Conservation (phyloP, 2,329 filamentous ascomycete species). For the Pseudogymnoascus pannorum region DNA sequence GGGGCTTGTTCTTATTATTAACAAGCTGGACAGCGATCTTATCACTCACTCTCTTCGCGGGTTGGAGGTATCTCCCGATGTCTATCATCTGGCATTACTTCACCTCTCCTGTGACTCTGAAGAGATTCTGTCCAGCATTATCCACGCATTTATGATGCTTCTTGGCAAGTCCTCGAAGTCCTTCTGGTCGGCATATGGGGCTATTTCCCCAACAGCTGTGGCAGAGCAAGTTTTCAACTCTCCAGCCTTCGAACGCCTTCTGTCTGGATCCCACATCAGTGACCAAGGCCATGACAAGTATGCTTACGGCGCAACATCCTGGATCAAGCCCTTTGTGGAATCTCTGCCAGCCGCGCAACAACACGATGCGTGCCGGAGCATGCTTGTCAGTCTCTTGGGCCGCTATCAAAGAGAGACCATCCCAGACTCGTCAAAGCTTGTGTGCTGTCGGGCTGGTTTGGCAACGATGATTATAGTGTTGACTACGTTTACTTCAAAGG, state of each 20-base stretch:
- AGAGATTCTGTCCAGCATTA: slow-evolving; percentile 57
- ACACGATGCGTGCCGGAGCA: slow-evolving; percentile 70
- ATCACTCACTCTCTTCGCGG: slow-evolving; percentile 72
- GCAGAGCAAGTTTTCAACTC: slow-evolving; percentile 79
- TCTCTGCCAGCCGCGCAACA: slow-evolving; percentile 72
- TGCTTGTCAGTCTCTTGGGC: slow-evolving; percentile 68
- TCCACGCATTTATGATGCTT: slow-evolving; percentile 63
- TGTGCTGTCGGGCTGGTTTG: slow-evolving; percentile 59
- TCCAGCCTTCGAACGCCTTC: slow-evolving; percentile 53
- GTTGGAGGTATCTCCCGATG: slow-evolving; percentile 69
- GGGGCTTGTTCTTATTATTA: slow-evolving; percentile 67
- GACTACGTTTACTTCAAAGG: slow-evolving; percentile 45
- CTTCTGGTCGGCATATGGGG: slow-evolving; percentile 83
- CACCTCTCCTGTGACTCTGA: slow-evolving; percentile 46
- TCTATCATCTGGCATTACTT: slow-evolving; percentile 53
- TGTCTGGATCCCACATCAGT: slow-evolving; percentile 51
- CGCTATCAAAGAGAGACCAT: slow-evolving; percentile 50
- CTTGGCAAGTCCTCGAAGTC: slow-evolving; percentile 68
- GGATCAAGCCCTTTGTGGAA: slow-evolving; percentile 69
- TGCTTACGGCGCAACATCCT: slow-evolving; percentile 62
- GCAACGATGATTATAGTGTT: slow-evolving; percentile 51
- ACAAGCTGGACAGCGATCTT: slow-evolving; percentile 62
- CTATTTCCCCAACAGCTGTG: slow-evolving; percentile 71
- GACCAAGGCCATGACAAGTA: slow-evolving; percentile 45
- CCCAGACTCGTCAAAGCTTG: slow-evolving; percentile 49